Percentiles rank a stretch among this genome's conserved stretches.
Conservation (phyloP, 192 early-diverging fungal species). For the Lunasporangiospora selenospora region DNA sequence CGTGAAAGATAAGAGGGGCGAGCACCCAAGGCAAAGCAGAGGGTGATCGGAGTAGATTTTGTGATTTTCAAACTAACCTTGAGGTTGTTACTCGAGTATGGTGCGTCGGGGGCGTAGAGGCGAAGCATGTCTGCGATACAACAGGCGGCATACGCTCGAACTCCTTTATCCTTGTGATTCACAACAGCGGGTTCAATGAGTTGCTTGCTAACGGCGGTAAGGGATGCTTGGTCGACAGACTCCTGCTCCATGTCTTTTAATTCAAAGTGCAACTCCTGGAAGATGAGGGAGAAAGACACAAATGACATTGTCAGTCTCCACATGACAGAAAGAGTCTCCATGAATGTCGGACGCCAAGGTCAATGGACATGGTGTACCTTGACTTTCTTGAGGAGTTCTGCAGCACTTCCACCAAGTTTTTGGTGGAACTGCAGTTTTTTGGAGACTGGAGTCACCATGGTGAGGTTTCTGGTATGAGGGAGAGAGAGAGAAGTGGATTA, state of each 20-base stretch:
- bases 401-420: conserved; percentile 20
- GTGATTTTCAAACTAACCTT: too few species aligned
- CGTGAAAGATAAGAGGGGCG: background rate
- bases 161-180: conserved; percentile 81
- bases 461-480: background rate
- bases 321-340: too few species aligned
- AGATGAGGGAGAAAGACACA: background rate
- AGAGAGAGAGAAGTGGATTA: background rate
- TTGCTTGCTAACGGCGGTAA: conserved; percentile 68
- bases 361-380: too few species aligned
- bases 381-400: conserved; percentile 33
- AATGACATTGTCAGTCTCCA: too few species aligned
- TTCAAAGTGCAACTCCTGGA: conserved; percentile 78
- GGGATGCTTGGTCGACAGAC: conserved; percentile 69
- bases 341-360: too few species aligned
- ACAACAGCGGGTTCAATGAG: conserved; percentile 73
- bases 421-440: conserved; percentile 23
- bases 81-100: conserved; percentile 81
- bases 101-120: conserved; percentile 93
- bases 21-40: too few species aligned
- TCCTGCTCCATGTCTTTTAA: conserved; percentile 80
- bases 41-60: too few species aligned
- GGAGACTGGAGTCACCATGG: conserved; percentile 26
- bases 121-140: conserved; percentile 93
- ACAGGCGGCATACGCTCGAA: conserved; percentile 76